Percentiles rank a stretch among this genome's conserved stretches.
These are phyloP conservation scores for Margaritispora aquatica DNA, from an alignment of 495 filamentous ascomycete genomes.

Conservation along the genomic window DNA sequence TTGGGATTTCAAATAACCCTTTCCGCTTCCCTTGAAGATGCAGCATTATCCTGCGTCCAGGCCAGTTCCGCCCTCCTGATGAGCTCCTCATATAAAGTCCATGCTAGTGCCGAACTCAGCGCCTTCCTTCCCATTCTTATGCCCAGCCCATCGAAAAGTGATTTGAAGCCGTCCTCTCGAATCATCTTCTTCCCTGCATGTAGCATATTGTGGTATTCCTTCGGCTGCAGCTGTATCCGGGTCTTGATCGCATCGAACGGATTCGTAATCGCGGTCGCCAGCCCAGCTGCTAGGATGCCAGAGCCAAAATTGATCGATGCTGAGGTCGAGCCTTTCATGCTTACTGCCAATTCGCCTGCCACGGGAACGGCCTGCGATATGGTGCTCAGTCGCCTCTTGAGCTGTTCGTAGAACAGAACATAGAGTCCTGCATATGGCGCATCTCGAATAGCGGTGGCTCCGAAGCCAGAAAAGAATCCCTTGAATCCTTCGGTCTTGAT, in stretches of 20 bases:
- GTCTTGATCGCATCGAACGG: conserved; percentile 98
- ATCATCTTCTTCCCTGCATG: conserved; percentile 71
- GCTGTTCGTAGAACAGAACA: conserved; percentile 88
- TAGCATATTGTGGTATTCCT: conserved; percentile 78
- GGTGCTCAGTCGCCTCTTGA: conserved; percentile 59
- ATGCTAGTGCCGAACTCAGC: conserved; percentile 82
- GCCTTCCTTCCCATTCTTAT: conserved; percentile 90
- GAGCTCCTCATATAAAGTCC: conserved; percentile 95
- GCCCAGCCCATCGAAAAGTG: conserved; percentile 81
- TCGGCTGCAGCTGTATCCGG: conserved; percentile 82
- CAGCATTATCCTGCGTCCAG: conserved; percentile 34
- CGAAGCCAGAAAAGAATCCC: conserved; percentile 90
- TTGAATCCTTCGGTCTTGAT: conserved; percentile 62
- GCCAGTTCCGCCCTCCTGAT: conserved; percentile 67
- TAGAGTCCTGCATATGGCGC: conserved; percentile 95
- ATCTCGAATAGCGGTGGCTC: conserved; percentile 87
- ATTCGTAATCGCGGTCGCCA: conserved; percentile 85
- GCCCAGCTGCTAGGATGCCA: conserved; percentile 68
- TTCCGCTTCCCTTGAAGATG: conserved; percentile 10
- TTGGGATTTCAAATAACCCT: conserved; percentile 6
- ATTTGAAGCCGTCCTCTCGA: conserved; percentile 69
- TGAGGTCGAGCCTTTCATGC: conserved; percentile 36
- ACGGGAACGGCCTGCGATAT: conserved; percentile 17
- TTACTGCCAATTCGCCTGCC: conserved; percentile 4
- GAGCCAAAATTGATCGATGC: conserved; percentile 79